A percentile compares a stretch with the other conserved stretches of the same genome.
Conservation (phyloP, 1,139 yeast species). For the Yamadazyma trypodendri region DNA sequence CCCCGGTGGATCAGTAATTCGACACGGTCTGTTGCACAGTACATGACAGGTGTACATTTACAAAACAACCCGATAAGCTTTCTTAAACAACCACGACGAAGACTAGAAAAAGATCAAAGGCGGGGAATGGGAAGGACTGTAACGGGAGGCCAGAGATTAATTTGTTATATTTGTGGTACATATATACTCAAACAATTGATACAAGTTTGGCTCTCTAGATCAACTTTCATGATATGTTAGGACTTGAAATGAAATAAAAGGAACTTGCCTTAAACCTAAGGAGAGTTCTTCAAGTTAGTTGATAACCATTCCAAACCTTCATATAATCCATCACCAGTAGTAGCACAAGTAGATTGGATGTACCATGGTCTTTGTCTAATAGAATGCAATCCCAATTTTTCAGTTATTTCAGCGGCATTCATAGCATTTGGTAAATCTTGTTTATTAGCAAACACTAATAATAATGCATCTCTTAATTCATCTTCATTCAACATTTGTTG, state of each 20-base stretch:
- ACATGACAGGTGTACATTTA: no score
- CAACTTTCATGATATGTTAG: background rate
- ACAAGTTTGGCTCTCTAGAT: background rate
- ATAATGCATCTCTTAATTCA: constrained; percentile 42
- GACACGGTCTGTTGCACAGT: no score
- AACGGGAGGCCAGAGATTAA: constrained; percentile 2
- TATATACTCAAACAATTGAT: constrained; percentile 1
- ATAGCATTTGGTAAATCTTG: constrained; percentile 46
- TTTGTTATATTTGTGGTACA: constrained; percentile 2
- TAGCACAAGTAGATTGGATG: constrained; percentile 44
- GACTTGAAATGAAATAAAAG: constrained; percentile 4
- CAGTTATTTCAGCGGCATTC: constrained; percentile 47
- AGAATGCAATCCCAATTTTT: constrained; percentile 42
- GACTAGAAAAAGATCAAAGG: no score
- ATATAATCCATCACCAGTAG: constrained; percentile 44
- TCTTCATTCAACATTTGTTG: constrained; percentile 46
- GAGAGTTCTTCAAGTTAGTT: constrained; percentile 32
- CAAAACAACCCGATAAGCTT: no score
- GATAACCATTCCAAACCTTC: constrained; percentile 47
- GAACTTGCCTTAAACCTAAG: constrained; percentile 5
- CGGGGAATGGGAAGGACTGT: no score
- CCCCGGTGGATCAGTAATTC: no score
- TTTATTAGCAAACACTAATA: constrained; percentile 42
- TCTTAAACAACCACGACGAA: no score
- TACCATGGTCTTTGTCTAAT: constrained; percentile 46